Evolutionary conservation across 768 basidiomycete genomes (phyloP), one percentile per base, ranked within the genome.

Genomic region (Polyporus arcularius): DNA sequence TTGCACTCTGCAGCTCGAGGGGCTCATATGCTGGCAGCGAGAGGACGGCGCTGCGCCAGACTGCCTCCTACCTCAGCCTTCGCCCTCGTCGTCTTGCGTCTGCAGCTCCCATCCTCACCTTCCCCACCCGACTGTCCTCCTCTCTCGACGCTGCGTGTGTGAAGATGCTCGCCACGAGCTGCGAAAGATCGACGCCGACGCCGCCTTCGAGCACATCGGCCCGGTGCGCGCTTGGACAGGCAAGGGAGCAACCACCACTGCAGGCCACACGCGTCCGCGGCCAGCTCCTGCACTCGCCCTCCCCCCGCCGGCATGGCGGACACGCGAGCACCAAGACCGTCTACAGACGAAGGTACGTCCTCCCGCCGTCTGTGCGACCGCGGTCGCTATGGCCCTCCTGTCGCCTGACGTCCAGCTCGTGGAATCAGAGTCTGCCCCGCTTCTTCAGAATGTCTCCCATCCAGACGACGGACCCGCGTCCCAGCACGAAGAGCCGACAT

Each of bases 381-480:
- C 10, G 12, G 14, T 35, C 51, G 11, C 49, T 39, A 64, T 64
- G 55, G 46, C 60, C 12, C 43, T 58, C 7, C 50, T 60, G 26
- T 53, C 61, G 55, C 58, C 60, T 38, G 58, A 65, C 55, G 51
- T 53, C 4, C 52, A 39, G 28, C 18, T 53, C 42, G 43, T 53
- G 31, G 47, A 54, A 2, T 55, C 64, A 91, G 90, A 92, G 73
- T 71, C 82, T 30, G 85, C 87, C 3, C 85, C 89, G 40, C 77
- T 92, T 49, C 73, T 92, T 26, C 78, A 79, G 60, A 79, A 84
- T 68, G 71, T 78, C 31, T 80, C 79, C 16, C 70, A 75, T 16
- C 80, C 79, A 43, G 74, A 80, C 42, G 57, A 53, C 32, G 54
- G 15, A 38, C 56, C 46, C 9, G 28, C 45, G 12, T 15, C 67